phyloP scores from a whole-genome alignment of 208 protist species.

The Balamuthia mandrillaris region DNA sequence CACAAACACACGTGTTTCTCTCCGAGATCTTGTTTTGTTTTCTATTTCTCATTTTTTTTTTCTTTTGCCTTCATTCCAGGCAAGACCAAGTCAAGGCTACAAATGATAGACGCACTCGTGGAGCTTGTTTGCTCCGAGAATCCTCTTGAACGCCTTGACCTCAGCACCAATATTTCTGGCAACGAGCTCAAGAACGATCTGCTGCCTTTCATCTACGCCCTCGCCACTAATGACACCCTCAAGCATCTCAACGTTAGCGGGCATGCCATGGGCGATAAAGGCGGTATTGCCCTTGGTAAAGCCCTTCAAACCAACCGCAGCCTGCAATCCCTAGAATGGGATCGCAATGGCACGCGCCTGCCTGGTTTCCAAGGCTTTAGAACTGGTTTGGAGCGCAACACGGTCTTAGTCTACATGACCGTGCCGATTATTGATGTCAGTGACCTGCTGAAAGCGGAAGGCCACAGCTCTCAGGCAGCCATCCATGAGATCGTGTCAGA shows the following conservation, averaged over 20 bases:
- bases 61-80: too few relatives aligned
- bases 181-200: conserved; percentile 44
- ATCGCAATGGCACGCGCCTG: conserved; percentile 36
- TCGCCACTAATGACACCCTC: conserved; percentile 54
- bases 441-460: not conserved
- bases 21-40: too few relatives aligned
- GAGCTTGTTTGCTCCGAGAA: not conserved
- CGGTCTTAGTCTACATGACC: conserved; percentile 49
- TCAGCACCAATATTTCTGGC: not conserved
- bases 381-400: conserved; percentile 54
- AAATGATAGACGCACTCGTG: not conserved
- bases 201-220: conserved; percentile 51
- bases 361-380: conserved; percentile 43
- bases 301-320: conserved; percentile 61
- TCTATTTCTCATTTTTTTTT: too few relatives aligned
- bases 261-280: conserved; percentile 49
- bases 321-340: conserved; percentile 52
- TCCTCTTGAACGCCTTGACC: not conserved
- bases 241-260: conserved; percentile 54
- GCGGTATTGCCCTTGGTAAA: conserved; percentile 56
- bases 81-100: too few relatives aligned
- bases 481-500: conserved; percentile 10
- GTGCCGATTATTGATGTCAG: conserved; percentile 54
- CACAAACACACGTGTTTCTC: not conserved
- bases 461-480: not conserved